Evolutionary conservation across 2,329 filamentous ascomycete species (phyloP), one percentile per base, ranked within the genome.

Genomic region (Phyllosticta capitalensis): DNA sequence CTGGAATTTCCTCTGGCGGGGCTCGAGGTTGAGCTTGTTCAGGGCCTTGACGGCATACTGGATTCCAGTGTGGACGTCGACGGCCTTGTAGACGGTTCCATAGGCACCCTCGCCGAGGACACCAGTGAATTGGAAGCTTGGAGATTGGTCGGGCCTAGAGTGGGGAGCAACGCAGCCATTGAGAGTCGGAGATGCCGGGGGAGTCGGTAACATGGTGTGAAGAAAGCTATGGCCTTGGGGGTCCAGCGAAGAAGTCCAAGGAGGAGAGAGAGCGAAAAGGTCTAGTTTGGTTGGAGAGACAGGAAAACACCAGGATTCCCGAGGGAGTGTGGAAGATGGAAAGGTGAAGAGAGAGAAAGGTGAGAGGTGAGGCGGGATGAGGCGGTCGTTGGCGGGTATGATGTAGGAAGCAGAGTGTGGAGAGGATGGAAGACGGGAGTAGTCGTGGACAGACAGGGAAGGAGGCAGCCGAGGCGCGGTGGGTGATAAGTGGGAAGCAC

Each of bases 41-140:
- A 99, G 82, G 63, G 92, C 92, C 81, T 99, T 99, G 71, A 99
- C 92, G 64, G 94, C 94, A 79, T 95, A 99, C 65, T 84, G 86
- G 61, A 85, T 82, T 71, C 88, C 83, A 66, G 86, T 92, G 72
- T 87, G 86, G 71, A 92, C 83, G 76, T 94, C 92, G 75, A 89
- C 80, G 68, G 92, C 92, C 65, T 86, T 85, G 78, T 97, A 97
- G 24, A 99, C 94, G 50, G 96, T 92, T 64, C 94, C 94, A 75
- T 99, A 99, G 61, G 94, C 94, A 67, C 94, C 94, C 55, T 92
- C 89, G 65, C 94, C 94, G 63, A 97, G 82, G 67, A 97, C 89
- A 63, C 85, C 83, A 64, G 86, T 90, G 68, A 97, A 79, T 77
- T 92, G 87, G 66, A 96, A 82, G 71, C 89, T 86, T 71, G 88